Evolutionary conservation across 192 early-diverging fungal species (phyloP).

Genomic region (Jimgerdemannia lactiflua): DNA sequence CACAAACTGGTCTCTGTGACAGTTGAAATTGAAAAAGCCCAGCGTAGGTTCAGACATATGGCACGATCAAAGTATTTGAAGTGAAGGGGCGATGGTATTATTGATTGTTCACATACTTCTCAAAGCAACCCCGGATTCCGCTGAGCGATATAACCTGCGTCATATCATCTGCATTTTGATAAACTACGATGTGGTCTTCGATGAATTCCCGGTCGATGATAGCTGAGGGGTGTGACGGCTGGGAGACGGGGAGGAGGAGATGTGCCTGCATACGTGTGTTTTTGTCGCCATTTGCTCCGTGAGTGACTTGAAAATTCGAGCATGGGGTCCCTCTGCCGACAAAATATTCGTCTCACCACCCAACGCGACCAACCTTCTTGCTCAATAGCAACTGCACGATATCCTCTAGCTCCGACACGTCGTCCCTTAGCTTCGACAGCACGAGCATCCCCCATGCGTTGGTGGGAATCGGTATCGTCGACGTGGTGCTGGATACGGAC

Average conservation of each 20-base stretch:
- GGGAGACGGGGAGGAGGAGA: constrained; percentile 23
- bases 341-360: background rate
- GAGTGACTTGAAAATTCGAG: too few relatives aligned
- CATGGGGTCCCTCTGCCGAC: background rate
- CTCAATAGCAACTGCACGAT: constrained; percentile 17
- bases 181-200: constrained; percentile 26
- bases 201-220: constrained; percentile 35
- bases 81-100: too few relatives aligned
- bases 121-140: constrained; percentile 28
- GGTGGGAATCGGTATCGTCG: constrained; percentile 25
- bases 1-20: constrained; percentile 29
- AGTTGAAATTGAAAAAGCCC: background rate
- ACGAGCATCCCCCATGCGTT: constrained; percentile 35
- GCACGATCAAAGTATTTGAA: too few relatives aligned
- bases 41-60: too few relatives aligned
- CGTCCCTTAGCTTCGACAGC: constrained; percentile 15
- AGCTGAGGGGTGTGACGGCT: constrained; percentile 21
- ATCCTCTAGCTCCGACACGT: constrained; percentile 18
- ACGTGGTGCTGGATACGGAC: constrained; percentile 1
- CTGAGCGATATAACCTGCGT: constrained; percentile 20
- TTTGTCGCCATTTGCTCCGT: background rate
- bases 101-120: constrained; percentile 15
- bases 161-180: constrained; percentile 8
- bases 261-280: constrained; percentile 7
- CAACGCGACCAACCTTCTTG: constrained; percentile 7